Conservation (phyloP, 1,284 basidiomycete species). For the Ceratobasidium papillatum region DNA sequence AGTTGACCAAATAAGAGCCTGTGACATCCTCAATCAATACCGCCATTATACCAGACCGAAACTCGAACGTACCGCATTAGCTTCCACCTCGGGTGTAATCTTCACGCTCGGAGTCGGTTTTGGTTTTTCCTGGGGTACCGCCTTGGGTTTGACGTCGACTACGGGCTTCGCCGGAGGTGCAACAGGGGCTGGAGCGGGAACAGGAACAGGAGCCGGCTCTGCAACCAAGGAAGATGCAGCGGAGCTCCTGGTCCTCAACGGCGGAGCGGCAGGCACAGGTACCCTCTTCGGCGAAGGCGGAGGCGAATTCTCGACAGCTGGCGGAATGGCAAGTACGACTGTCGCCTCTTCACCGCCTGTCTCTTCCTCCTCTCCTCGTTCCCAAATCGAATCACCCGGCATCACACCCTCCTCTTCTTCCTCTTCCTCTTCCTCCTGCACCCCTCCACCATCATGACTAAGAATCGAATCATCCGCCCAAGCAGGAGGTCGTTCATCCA, state of each 20-base stretch:
- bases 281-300: conserved; percentile 20
- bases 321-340: conserved; percentile 27
- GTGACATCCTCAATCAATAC: not conserved
- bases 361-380: conserved; percentile 2
- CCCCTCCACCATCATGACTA: not conserved
- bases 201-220: not conserved
- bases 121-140: not conserved
- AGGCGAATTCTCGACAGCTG: conserved; percentile 12
- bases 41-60: not conserved
- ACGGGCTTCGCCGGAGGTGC: not conserved
- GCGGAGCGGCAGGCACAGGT: not conserved
- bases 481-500: conserved; percentile 24
- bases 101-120: not conserved
- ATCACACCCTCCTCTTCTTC: not conserved
- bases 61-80: conserved; percentile 2
- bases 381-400: conserved; percentile 21
- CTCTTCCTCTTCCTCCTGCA: not conserved
- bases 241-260: conserved; percentile 1
- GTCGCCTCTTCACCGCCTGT: conserved; percentile 9
- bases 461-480: conserved; percentile 36
- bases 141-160: conserved; percentile 7
- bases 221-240: not conserved
- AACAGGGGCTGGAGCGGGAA: not conserved
- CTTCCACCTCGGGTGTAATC: conserved; percentile 22
- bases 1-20: conserved; percentile 40